Percentiles rank a stretch among this genome's conserved stretches.
phyloP scores from a whole-genome alignment of 1,139 yeast species.

The Sugiyamaella neomexicana region DNA sequence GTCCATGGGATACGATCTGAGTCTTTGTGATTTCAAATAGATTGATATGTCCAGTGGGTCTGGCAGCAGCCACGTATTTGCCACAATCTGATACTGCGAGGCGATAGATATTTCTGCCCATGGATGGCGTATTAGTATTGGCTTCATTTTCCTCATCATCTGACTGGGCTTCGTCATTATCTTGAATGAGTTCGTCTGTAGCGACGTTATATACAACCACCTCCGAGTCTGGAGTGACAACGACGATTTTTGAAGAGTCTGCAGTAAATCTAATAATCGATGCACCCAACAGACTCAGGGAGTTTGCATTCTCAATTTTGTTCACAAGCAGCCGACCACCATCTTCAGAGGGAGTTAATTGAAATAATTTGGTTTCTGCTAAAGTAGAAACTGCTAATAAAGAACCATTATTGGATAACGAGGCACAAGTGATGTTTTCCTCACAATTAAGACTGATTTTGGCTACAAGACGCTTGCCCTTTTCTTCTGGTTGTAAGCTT shows the following conservation, averaged over 20 bases:
- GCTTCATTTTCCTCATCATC: constrained; percentile 47
- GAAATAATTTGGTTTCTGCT: constrained; percentile 67
- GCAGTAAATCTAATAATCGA: constrained; percentile 45
- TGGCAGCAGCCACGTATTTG: constrained; percentile 53
- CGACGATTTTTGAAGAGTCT: constrained; percentile 50
- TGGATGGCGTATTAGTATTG: constrained; percentile 29
- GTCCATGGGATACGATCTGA: constrained; percentile 23
- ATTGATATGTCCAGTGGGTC: constrained; percentile 68
- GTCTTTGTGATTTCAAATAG: constrained; percentile 42
- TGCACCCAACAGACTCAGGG: constrained; percentile 58
- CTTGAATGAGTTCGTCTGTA: constrained; percentile 25
- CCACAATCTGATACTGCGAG: constrained; percentile 51
- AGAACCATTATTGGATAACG: constrained; percentile 65
- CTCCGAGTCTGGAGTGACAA: constrained; percentile 69
- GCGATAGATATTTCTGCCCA: constrained; percentile 44
- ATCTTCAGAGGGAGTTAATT: constrained; percentile 43
- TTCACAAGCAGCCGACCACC: constrained; percentile 16
- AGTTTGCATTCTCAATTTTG: constrained; percentile 26
- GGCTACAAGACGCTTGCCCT: constrained; percentile 54
- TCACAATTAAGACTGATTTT: constrained; percentile 72
- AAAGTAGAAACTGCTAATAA: constrained; percentile 72
- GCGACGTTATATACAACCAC: constrained; percentile 50
- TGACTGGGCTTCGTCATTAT: constrained; percentile 31
- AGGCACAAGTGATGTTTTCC: constrained; percentile 73
- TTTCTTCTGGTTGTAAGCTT: constrained; percentile 34